Percentiles rank a stretch among this genome's conserved stretches.
Evolutionary conservation across 305 asterid genomes (phyloP).

Genomic region (Plantago lanceolata): DNA sequence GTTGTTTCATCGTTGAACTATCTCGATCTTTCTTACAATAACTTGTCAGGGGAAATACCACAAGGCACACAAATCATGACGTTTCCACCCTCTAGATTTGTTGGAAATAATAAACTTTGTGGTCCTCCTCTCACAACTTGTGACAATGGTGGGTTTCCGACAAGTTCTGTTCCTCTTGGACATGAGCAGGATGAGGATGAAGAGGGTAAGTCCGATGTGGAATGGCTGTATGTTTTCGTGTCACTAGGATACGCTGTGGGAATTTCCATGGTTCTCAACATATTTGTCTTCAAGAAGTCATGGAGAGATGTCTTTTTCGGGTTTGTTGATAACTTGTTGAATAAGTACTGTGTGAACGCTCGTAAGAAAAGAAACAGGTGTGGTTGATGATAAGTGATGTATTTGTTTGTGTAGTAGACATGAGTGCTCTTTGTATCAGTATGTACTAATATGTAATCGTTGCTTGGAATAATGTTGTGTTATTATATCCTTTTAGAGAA

Average conservation of each 20-base stretch:
- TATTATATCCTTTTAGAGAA: no score
- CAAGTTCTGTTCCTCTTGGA: neutral
- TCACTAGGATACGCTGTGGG: neutral
- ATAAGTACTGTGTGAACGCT: neutral
- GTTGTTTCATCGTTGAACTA: neutral
- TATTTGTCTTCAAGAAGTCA: conserved; percentile 5
- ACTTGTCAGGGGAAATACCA: conserved; percentile 11
- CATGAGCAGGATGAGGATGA: neutral
- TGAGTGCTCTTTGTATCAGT: no score
- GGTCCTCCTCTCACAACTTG: conserved; percentile 3
- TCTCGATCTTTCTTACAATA: conserved; percentile 7
- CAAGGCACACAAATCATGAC: conserved; percentile 8
- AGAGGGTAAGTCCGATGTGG: neutral
- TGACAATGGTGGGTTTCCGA: neutral
- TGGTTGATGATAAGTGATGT: no score
- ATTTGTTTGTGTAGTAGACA: no score
- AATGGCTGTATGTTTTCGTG: neutral
- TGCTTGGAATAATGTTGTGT: no score
- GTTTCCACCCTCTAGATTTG: neutral
- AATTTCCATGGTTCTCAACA: neutral
- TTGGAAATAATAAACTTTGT: conserved; percentile 6
- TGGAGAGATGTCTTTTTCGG: neutral
- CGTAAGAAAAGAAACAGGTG: neutral
- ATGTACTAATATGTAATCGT: no score
- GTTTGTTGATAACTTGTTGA: neutral